Conservation (phyloP, 345 rosid genomes). For the Bruguiera sexangula region DNA sequence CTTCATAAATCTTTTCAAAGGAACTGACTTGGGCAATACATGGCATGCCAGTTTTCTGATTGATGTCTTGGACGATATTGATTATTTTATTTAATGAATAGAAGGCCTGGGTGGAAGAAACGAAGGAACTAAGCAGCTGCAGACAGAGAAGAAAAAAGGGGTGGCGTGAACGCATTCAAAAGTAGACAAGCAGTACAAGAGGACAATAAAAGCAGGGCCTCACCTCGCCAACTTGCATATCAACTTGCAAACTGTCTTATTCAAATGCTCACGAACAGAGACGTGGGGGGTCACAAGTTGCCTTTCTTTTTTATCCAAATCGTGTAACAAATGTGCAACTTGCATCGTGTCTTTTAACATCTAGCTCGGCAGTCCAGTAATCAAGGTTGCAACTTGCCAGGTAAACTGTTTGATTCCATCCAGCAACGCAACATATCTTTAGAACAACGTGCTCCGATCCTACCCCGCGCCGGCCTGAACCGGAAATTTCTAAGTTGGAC, state of each 20-base stretch:
- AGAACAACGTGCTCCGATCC: conserved; percentile 9
- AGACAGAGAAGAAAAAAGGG: not conserved
- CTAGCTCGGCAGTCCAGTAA: conserved; percentile 6
- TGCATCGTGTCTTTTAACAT: conserved; percentile 21
- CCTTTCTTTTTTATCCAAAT: not conserved
- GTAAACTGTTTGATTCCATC: conserved; percentile 19
- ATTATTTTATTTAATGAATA: too few relatives aligned
- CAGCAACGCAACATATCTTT: conserved; percentile 14
- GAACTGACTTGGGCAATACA: too few relatives aligned
- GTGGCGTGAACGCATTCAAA: conserved; percentile 39
- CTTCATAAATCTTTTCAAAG: too few relatives aligned
- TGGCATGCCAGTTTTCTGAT: too few relatives aligned
- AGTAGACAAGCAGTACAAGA: conserved; percentile 20
- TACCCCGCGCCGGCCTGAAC: not conserved
- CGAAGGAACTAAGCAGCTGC: not conserved
- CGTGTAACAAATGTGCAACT: conserved; percentile 16
- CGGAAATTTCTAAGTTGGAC: not conserved
- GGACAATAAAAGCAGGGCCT: conserved; percentile 28
- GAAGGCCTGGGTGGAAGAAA: not conserved
- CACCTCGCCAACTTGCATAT: conserved; percentile 36
- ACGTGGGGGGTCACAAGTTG: conserved; percentile 38
- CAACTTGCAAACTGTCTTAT: conserved; percentile 46
- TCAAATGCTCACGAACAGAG: not conserved
- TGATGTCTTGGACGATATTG: too few relatives aligned
- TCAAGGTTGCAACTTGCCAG: conserved; percentile 9